A percentile compares a stretch with the other conserved stretches of the same genome.
These are phyloP conservation scores for Leishmania turanica DNA, from an alignment of 208 protist species.

Conservation along the genomic window DNA sequence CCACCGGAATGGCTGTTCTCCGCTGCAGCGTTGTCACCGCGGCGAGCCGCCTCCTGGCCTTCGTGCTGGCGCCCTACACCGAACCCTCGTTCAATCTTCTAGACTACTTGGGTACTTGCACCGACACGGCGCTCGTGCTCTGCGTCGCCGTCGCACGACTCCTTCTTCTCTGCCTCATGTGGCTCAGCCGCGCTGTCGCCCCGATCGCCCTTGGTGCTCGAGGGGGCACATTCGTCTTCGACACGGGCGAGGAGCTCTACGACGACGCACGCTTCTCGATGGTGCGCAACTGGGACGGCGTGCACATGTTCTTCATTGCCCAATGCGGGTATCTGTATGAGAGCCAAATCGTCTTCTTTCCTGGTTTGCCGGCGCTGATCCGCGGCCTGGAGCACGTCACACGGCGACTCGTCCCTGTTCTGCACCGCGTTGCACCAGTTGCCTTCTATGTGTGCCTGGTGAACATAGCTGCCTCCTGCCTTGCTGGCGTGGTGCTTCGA, in stretches of 20 bases:
- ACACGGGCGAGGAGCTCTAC: constrained; percentile 56
- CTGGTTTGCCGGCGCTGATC: constrained; percentile 60
- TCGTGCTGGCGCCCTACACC: constrained; percentile 14
- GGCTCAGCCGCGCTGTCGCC: constrained; percentile 38
- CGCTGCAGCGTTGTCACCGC: not conserved
- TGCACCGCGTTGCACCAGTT: constrained; percentile 46
- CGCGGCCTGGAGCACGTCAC: constrained; percentile 41
- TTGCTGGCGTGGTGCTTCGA: constrained; percentile 55
- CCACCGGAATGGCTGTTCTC: not conserved
- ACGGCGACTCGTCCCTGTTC: constrained; percentile 19
- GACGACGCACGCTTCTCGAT: constrained; percentile 50
- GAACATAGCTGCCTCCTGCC: constrained; percentile 43
- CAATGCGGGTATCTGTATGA: constrained; percentile 79
- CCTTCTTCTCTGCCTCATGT: constrained; percentile 47
- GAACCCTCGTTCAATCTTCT: constrained; percentile 31
- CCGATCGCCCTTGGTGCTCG: constrained; percentile 40
- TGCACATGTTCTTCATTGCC: constrained; percentile 81
- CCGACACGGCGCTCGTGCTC: constrained; percentile 39
- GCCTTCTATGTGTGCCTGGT: constrained; percentile 50
- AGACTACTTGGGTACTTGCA: constrained; percentile 50
- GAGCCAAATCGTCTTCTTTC: constrained; percentile 73
- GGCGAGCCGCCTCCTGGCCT: not conserved
- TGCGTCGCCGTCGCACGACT: constrained; percentile 45
- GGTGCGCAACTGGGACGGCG: constrained; percentile 71
- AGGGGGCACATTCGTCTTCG: constrained; percentile 48